Evolutionary conservation across 1,284 basidiomycete species (phyloP).

Genomic region (Trichosporon sp.): DNA sequence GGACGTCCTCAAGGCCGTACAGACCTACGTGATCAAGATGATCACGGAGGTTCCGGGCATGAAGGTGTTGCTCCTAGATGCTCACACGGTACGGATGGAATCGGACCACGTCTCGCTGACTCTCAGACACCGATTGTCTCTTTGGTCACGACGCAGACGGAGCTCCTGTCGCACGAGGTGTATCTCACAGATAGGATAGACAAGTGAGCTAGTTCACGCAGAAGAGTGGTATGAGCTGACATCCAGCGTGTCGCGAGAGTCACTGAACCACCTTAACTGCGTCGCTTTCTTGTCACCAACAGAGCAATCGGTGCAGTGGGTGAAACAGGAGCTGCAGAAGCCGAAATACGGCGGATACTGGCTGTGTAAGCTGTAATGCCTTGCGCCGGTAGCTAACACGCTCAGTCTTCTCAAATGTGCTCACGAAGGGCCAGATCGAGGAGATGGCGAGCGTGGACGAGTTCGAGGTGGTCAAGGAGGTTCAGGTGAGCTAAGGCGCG

Average conservation of each 20-base stretch:
- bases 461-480: slow-evolving; percentile 91
- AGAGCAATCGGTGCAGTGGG: slow-evolving; percentile 70
- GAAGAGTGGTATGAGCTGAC: background rate
- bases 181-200: slow-evolving; percentile 97
- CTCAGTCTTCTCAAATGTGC: slow-evolving; percentile 87
- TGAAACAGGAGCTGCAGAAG: slow-evolving; percentile 76
- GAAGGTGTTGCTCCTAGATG: slow-evolving; percentile 96
- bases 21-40: slow-evolving; percentile 88
- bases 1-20: slow-evolving; percentile 93
- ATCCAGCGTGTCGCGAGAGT: slow-evolving; percentile 61
- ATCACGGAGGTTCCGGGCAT: slow-evolving; percentile 79
- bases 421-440: slow-evolving; percentile 88
- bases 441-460: slow-evolving; percentile 89
- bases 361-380: slow-evolving; percentile 65
- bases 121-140: slow-evolving; percentile 92
- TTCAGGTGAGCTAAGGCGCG: slow-evolving; percentile 68
- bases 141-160: slow-evolving; percentile 88
- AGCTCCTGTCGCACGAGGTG: slow-evolving; percentile 89
- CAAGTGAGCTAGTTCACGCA: slow-evolving; percentile 55
- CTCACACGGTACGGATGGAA: slow-evolving; percentile 66
- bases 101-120: slow-evolving; percentile 4
- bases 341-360: slow-evolving; percentile 97
- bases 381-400: background rate
- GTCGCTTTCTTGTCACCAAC: slow-evolving; percentile 84
- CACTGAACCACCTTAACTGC: slow-evolving; percentile 94